Evolutionary conservation across 2,329 filamentous ascomycete species (phyloP).

Genomic region (Graphilbum sp.): DNA sequence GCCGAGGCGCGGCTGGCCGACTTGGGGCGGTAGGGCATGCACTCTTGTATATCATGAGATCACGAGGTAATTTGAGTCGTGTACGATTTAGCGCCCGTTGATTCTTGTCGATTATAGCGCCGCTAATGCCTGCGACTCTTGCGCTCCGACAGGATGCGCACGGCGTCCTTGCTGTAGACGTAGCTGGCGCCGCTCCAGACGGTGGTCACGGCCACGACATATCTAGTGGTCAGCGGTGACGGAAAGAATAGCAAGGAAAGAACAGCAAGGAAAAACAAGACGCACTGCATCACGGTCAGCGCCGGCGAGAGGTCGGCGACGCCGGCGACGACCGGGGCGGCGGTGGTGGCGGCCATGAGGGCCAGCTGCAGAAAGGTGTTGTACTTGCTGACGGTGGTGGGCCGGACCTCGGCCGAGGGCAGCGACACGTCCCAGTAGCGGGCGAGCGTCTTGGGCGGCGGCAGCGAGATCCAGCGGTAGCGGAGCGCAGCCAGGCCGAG

Average conservation of each 20-base stretch:
- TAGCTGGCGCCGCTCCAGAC: constrained; percentile 92
- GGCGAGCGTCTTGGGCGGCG: constrained; percentile 78
- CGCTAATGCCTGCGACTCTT: too few relatives aligned
- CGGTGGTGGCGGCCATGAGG: constrained; percentile 71
- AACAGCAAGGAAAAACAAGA: constrained; percentile 9
- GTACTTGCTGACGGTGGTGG: constrained; percentile 72
- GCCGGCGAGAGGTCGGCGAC: constrained; percentile 28
- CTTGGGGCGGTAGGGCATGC: constrained; percentile 10
- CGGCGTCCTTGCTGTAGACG: constrained; percentile 75
- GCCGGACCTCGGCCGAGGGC: constrained; percentile 69
- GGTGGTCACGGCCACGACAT: constrained; percentile 75
- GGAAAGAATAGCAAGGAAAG: too few relatives aligned
- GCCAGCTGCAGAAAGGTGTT: constrained; percentile 87
- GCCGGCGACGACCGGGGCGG: constrained; percentile 43
- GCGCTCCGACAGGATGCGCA: constrained; percentile 57
- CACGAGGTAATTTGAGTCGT: too few relatives aligned
- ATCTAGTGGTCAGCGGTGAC: constrained; percentile 29
- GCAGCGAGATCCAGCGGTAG: constrained; percentile 88
- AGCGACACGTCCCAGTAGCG: constrained; percentile 97
- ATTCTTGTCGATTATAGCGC: too few relatives aligned
- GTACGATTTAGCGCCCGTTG: too few relatives aligned
- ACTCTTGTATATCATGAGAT: too few relatives aligned
- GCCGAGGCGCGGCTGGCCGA: constrained; percentile 22
- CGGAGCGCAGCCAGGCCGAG: constrained; percentile 80
- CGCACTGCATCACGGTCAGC: constrained; percentile 49